Evolutionary conservation across 2,329 filamentous ascomycete genomes (phyloP), one percentile per base, ranked within the genome.

Genomic region (Pleurostoma richardsiae): DNA sequence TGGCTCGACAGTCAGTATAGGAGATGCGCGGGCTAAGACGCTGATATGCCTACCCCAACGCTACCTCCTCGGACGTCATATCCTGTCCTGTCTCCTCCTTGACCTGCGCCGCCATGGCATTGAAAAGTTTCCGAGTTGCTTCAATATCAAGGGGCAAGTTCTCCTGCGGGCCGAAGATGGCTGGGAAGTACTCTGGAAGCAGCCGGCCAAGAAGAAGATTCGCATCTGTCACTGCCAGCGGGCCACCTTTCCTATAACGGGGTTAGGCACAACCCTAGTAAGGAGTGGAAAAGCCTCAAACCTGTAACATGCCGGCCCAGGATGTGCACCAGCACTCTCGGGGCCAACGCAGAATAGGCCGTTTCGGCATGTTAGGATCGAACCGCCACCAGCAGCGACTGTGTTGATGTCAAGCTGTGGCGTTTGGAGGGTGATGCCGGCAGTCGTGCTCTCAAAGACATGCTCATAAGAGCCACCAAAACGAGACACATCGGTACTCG

Each of bases 331-430:
- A 5, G 81, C 81, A 42, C 79, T 83, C 56, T 85, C 80, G 2
- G 82, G 82, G 0, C 82, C 82, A 10, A 85, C 82, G 1, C 82
- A 77, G 49, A 86, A 85, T 1, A 86, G 65, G 1, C 82, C 82
- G 46, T 86, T 85, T 43, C 75, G 76, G 71, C 79, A 85, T 60
- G 83, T 82, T 2, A 86, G 64, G 5, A 77, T 66, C 3, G 77
- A 81, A 26, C 80, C 80, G 53, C 82, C 82, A 41, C 82, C 82
- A 11, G 82, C 82, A 31, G 66, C 67, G 10, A 87, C 83, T 2
- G 83, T 87, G 61, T 86, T 86, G 65, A 87, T 86, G 57, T 87
- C 83, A 2, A 86, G 72, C 82, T 82, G 6, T 85, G 82, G 3
- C 83, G 87, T 59, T 86, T 87, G 65, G 87, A 87, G 85, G 5